These are phyloP conservation scores for Cladosporium sp. DNA, from an alignment of 2,329 filamentous ascomycete genomes.

Conservation along the genomic window DNA sequence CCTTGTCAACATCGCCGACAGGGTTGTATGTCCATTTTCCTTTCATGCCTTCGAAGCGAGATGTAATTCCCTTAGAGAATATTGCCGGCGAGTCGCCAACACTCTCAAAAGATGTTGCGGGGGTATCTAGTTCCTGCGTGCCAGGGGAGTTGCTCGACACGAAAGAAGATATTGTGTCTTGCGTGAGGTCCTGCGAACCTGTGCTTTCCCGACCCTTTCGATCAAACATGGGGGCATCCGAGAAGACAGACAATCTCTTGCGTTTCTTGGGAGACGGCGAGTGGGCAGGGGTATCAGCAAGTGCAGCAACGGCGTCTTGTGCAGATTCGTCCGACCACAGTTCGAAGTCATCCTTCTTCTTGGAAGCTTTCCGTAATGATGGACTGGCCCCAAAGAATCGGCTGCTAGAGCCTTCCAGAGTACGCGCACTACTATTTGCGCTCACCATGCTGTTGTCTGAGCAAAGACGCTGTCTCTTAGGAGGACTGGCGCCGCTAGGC, in stretches of 20 bases:
- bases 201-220: not conserved
- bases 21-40: slow-evolving; percentile 14
- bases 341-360: slow-evolving; percentile 37
- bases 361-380: slow-evolving; percentile 28
- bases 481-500: slow-evolving; percentile 22
- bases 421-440: slow-evolving; percentile 22
- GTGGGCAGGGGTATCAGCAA: slow-evolving; percentile 16
- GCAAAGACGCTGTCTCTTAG: slow-evolving; percentile 43
- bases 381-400: slow-evolving; percentile 44
- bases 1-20: not conserved
- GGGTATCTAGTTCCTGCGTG: slow-evolving; percentile 15
- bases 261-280: slow-evolving; percentile 22
- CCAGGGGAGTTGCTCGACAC: slow-evolving; percentile 13
- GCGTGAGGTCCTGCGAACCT: not conserved
- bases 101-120: slow-evolving; percentile 24
- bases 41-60: slow-evolving; percentile 21
- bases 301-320: slow-evolving; percentile 38
- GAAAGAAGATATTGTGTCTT: slow-evolving; percentile 11
- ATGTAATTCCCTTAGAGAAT: slow-evolving; percentile 23
- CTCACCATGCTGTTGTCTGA: slow-evolving; percentile 34
- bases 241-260: slow-evolving; percentile 27
- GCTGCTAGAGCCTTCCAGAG: slow-evolving; percentile 35
- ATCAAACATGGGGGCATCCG: slow-evolving; percentile 14
- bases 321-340: slow-evolving; percentile 47
- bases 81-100: slow-evolving; percentile 14